Evolutionary conservation across 805 yeast species (phyloP), one percentile per base, ranked within the genome.

Genomic region (Saccharomycodes ludwigii): DNA sequence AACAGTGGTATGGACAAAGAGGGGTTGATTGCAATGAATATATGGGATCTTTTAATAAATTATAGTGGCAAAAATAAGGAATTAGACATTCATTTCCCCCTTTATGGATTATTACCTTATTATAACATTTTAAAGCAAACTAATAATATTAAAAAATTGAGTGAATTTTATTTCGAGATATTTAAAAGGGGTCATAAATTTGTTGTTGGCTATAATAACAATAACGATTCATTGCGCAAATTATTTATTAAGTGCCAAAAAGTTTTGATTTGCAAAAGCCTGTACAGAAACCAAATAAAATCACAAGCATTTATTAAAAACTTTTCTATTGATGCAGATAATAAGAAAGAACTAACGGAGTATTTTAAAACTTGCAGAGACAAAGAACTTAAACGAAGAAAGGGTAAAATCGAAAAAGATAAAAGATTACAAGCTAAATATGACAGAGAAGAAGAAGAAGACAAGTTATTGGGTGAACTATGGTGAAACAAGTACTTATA

Each of bases 401-500:
- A 29, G 21, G 12, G 38, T 30, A 19, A 28, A 21, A 18, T 26
- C 21, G 20, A 29, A 32, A 13, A 32, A 30, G 13, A 32, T 33
- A 33, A 29, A 27, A 8, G 12, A 23, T 9, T 23, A n/a, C 38
- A 27, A 16, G 30, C 14, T 21, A 30, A 36, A 10, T 43, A 40
- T 29, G 53, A 50, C 32, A 46, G 40, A 4, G 41, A 40, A 33
- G 50, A 44, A 24, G 56, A 50, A 24, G 54, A 50, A 14, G 44
- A 39, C 32, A 44, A 47, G 43, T 37, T 51, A 17, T 38, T 48
- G n/a, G 56, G 54, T 9, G 43, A 41, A 20, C 33, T 52, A 19
- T 52, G 58, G 58, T 52, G 32, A 40, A 6, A 6, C 21, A 14
- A 13, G 16, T 12, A 23, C 11, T 20, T 18, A 5, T 15, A 30